A percentile compares a stretch with the other conserved stretches of the same genome.
These are phyloP conservation scores for Pichia sp. DNA, from an alignment of 1,139 yeast species.

Conservation along the genomic window DNA sequence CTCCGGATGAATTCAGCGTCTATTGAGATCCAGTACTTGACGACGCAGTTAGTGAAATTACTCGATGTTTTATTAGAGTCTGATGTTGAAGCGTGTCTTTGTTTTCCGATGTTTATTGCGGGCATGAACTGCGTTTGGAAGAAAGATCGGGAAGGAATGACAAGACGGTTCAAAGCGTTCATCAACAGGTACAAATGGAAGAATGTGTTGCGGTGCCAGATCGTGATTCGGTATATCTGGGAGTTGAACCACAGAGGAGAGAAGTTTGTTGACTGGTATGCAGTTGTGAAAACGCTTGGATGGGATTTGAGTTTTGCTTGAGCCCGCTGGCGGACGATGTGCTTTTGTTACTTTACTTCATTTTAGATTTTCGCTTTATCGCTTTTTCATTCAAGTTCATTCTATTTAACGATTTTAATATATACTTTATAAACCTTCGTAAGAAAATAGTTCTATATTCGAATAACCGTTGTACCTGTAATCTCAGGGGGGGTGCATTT, in stretches of 20 bases:
- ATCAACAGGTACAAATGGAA: constrained; percentile 62
- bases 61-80: constrained; percentile 62
- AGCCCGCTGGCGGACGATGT: too few species aligned
- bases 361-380: too few species aligned
- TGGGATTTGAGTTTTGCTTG: constrained; percentile 79
- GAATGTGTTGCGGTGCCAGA: constrained; percentile 57
- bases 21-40: constrained; percentile 58
- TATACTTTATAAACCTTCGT: too few species aligned
- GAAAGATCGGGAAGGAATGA: constrained; percentile 48
- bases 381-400: too few species aligned
- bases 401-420: too few species aligned
- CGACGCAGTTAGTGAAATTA: constrained; percentile 50
- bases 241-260: constrained; percentile 42
- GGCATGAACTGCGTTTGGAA: constrained; percentile 61
- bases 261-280: constrained; percentile 61
- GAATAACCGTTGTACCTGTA: too few species aligned
- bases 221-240: constrained; percentile 60
- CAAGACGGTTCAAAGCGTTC: constrained; percentile 49
- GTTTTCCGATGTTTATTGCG: constrained; percentile 73
- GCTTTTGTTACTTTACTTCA: too few species aligned
- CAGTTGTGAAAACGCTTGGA: constrained; percentile 57
- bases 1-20: constrained; percentile 57
- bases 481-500: too few species aligned
- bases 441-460: too few species aligned
- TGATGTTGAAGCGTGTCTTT: constrained; percentile 64